Evolutionary conservation across 139 green algal species (phyloP), one percentile per base, ranked within the genome.

Genomic region (Picocystis salinarum): DNA sequence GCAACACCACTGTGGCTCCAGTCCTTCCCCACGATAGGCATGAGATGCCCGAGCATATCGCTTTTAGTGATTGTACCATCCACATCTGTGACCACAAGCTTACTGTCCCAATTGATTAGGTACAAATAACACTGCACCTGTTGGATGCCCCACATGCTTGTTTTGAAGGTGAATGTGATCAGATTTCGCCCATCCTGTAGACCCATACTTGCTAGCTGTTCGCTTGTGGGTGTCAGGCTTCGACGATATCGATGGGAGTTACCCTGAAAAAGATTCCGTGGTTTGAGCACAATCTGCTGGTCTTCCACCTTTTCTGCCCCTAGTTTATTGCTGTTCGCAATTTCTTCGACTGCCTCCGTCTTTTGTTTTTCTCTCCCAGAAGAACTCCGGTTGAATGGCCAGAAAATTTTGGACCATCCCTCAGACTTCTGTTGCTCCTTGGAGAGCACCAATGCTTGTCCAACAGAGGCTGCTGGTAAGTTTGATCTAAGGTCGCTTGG

Each of bases 41-140:
- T 65, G 51, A 94, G 36, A 56, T 95, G 84, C 9, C 84, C 84
- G 46, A 93, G 56, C 46, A 92, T 42, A 50, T 92, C 82, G 3
- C 47, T 73, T 11, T 33, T 62, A 6, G 84, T 95, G 70, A 95
- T 92, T 40, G 83, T 94, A 50, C 84, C 84, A 49, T 93, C 82
- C 6, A 93, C 64, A 55, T 93, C 82, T 19, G 56, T 72, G 53
- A 93, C 63, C 15, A 87, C 64, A 4, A 90, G 33, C 23, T 72
- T 65, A 3, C 53, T 57, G 46, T 70, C 69, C 71, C 72, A 90
- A 20, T 59, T 55, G 42, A 79, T 61, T 36, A 84, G 42, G 61
- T 91, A 86, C 20, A 90, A 65, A 55, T 79, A 87, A 4, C 75
- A 73, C 1, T 61, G 42, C 29, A 88, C 51, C 46, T 58, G 27